Base-by-base conservation (phyloP, 2,329 filamentous ascomycete species). In the Claviceps sp. region DNA sequence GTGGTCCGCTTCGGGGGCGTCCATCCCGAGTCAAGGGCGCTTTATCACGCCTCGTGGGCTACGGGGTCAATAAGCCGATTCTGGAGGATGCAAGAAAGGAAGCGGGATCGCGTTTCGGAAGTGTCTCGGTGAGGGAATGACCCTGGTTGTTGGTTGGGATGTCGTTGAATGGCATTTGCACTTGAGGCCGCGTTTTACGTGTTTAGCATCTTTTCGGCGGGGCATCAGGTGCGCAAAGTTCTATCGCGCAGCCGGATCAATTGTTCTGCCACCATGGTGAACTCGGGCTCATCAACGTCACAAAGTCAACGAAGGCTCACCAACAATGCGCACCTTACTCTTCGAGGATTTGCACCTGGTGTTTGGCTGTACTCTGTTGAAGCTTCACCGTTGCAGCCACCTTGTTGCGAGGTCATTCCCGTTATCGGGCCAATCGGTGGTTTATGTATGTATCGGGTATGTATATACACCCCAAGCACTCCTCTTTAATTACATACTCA, bases 1-100 rank as follows among this genome's bases (percentile, higher is more conserved):
- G 52, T 73, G 64, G 48, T 85, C 82, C 34, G 75, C 71, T 44
- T 83, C 80, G 38, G 73, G 64, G 17, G 72, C 78, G 57, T 85
- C 81, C 80, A 84, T 84, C 5, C 8, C 30, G 30, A n/a, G 7
- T 7, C 24, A 10, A 4, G 30, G 26, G 26, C 26, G 26, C 26
- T 30, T 11, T 34, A 34, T 34, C 10, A 34, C 30, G 30, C 30
- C 30, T 34, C 4, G 30, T 34, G 30, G 30, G 10, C 30, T 34
- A 11, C 4, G 30, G 10, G 3, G 4, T 34, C 30, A 34, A 34
- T 10, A 11, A 10, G 13, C 1, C 13, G 30, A 22, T 47, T 6
- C 10, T n/a, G 6, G 8, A 5, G 7, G 10, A 14, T 13, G 17
- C 17, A 3, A 11, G 13, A 26, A 24, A 34, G 30, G 30, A 34